A percentile compares a stretch with the other conserved stretches of the same genome.
These are phyloP conservation scores for Saposhnikovia divaricata DNA, from an alignment of 129 eudicot genomes.

Conservation along the genomic window DNA sequence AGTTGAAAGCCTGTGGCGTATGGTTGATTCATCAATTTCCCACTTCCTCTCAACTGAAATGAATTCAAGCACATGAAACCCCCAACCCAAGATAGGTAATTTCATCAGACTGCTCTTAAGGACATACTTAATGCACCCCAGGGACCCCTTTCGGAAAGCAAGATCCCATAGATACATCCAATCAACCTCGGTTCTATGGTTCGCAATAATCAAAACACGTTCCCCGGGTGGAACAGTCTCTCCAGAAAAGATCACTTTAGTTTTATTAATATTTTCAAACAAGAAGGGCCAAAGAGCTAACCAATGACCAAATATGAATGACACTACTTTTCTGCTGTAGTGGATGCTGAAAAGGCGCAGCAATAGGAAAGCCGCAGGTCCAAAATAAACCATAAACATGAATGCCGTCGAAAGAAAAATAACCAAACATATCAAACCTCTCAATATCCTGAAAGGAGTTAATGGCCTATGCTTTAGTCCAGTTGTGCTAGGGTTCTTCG, in stretches of 20 bases:
- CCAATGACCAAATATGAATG: slow-evolving; percentile 72
- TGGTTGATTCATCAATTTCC: slow-evolving; percentile 63
- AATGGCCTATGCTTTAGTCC: slow-evolving; percentile 41
- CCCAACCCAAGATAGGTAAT: slow-evolving; percentile 85
- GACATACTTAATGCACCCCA: slow-evolving; percentile 68
- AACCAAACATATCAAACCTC: slow-evolving; percentile 59
- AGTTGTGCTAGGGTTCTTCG: slow-evolving; percentile 20
- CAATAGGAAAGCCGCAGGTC: slow-evolving; percentile 33
- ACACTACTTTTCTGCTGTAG: slow-evolving; percentile 49
- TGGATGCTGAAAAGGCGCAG: slow-evolving; percentile 61
- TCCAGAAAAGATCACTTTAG: slow-evolving; percentile 71
- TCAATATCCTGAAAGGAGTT: slow-evolving; percentile 50
- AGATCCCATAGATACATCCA: slow-evolving; percentile 97
- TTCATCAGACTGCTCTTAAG: slow-evolving; percentile 86
- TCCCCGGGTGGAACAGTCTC: slow-evolving; percentile 59
- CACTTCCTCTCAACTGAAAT: slow-evolving; percentile 83
- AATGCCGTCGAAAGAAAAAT: slow-evolving; percentile 67
- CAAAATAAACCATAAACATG: slow-evolving; percentile 54
- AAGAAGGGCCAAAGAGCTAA: slow-evolving; percentile 82
- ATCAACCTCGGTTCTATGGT: slow-evolving; percentile 94
- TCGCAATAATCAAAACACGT: slow-evolving; percentile 70
- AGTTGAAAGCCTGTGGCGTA: slow-evolving; percentile 52
- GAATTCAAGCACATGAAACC: slow-evolving; percentile 74
- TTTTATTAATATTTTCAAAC: slow-evolving; percentile 77
- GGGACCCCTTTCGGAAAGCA: slow-evolving; percentile 68